Conservation (phyloP, 306 rosid genomes). For the Ammopiptanthus mongolicus region DNA sequence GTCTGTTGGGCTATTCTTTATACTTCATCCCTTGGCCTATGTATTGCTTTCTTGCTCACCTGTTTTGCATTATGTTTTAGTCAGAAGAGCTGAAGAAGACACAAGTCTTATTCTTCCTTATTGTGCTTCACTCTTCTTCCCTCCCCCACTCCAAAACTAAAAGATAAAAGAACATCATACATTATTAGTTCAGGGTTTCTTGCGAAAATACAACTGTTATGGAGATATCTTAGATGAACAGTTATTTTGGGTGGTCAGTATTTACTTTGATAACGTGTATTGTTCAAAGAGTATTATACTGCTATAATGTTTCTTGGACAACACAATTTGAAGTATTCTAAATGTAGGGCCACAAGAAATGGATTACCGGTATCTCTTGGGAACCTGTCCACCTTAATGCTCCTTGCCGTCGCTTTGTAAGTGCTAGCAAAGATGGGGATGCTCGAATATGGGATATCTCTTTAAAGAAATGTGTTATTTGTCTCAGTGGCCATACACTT, state of each 20-base stretch:
- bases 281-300: background rate
- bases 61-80: background rate
- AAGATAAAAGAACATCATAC: background rate
- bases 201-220: background rate
- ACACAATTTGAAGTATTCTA: background rate
- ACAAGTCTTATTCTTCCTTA: background rate
- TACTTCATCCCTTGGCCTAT: background rate
- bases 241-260: background rate
- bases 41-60: background rate
- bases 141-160: background rate
- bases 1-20: background rate
- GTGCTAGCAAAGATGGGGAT: conserved; percentile 98
- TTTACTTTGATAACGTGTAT: conserved; percentile 4
- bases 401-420: conserved; percentile 90
- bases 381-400: conserved; percentile 83
- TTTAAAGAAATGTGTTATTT: conserved; percentile 53
- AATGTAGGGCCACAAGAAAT: conserved; percentile 87
- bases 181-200: background rate
- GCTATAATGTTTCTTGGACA: background rate
- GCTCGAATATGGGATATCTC: conserved; percentile 93
- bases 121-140: background rate
- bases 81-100: background rate
- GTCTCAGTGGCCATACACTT: conserved; percentile 85
- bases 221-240: background rate
- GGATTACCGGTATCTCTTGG: conserved; percentile 97